Evolutionary conservation across 129 eudicot genomes (phyloP), one percentile per base, ranked within the genome.

Genomic region (Chrysanthemum makinoi): DNA sequence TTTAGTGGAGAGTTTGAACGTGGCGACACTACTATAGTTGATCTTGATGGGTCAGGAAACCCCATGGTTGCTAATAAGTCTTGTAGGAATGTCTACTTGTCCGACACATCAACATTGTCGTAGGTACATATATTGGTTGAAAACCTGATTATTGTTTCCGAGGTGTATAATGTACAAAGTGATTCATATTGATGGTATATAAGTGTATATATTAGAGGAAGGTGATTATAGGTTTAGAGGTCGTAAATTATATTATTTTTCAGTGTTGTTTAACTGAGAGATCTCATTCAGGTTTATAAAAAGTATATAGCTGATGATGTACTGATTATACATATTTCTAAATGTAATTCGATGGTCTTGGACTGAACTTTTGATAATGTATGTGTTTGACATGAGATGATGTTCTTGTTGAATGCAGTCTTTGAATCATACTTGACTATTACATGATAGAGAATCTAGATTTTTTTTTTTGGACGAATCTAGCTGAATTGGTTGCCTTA

Each of bases 21-120:
- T 2, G 97, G 97, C 4, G 91, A 91, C 61, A 63, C 81, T 89
- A 26, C 91, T 35, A 35, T 91, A 43, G 54, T 91, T 16, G 83
- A 87, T 62, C 73, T 91, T 54, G 97, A 91, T 26, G 89, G 74
- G 57, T 74, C 95, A 4, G 95, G 97, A 71, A 91, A 87, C 57
- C 95, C 97, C 4, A 80, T 87, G 19, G 91, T 91, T 17, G 73
- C 53, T 18, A 85, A 83, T 33, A 72, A 74, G 74, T 87, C 91
- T 6, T 80, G 76, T 47, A 72, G 56, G 71, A 83, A 72, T 44
- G 71, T 85, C 61, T 71, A 81, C 54, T 72, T 87, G 61, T 82
- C 97, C 49, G 91, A 90, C 81, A 77, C 86, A 14, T 69, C 84
- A 73, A 46, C 89, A 16, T 30, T 80, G 54, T 70, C 83, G 53